Evolutionary conservation across 805 yeast species (phyloP), one percentile per base, ranked within the genome.

Genomic region (Candida xiaguanensis): DNA sequence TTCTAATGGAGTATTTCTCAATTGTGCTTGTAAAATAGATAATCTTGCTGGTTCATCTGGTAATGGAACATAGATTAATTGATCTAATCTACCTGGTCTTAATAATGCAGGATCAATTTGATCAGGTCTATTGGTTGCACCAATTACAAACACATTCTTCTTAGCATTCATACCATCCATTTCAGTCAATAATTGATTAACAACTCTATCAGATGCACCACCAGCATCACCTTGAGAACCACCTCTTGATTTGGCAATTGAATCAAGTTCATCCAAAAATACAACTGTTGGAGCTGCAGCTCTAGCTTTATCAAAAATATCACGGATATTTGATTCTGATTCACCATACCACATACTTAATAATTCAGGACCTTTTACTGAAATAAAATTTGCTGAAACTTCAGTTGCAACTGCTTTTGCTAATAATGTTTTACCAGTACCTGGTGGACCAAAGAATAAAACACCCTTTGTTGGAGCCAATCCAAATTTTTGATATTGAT

Each of bases 91-190:
- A 56, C 99, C 99, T 8, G 99, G 99, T 75, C 99, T 89, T 67
- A 93, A 75, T 58, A 93, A 80, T 25, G 99, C 99, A 17, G 99
- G 98, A 61, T 93, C 99, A 53, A 93, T 93, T 73, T 93, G 98
- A 66, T 95, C 99, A 29, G 99, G 99, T 75, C 99, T 82, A 71
- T 93, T 93, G 41, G 99, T 93, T 30, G 99, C 99, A 70, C 99
- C 99, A 70, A 93, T 88, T 41, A 93, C 97, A 59, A 93, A 93
- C 26, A 93, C 99, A 59, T 93, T 93, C 82, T 93, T 93, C 75
- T 93, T 93, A 48, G 97, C 96, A 62, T 93, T 93, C 99, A 93
- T 93, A 80, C 99, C 99, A 68, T 93, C 99, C 99, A 93, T 93
- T 72, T 90, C 96, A 7, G 97, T 89, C 63, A 90, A 77, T 60